Percentiles rank a stretch among this genome's conserved stretches.
These are phyloP conservation scores for Candida silvicultrix DNA, from an alignment of 805 yeast species.

Conservation along the genomic window DNA sequence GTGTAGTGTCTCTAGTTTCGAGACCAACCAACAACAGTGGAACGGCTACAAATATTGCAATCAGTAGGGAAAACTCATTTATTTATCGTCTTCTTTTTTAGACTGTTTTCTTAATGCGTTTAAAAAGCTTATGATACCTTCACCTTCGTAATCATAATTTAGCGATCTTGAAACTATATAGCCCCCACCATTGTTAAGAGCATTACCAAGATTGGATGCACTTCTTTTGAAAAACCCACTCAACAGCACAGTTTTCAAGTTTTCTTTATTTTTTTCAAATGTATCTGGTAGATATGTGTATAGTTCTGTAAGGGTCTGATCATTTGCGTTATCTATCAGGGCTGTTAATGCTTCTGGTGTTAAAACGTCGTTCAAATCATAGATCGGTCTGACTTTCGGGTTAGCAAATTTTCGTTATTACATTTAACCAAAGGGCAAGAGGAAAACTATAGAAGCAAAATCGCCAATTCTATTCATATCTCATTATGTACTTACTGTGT, in stretches of 20 bases:
- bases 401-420: constrained; percentile 3
- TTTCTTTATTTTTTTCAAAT: constrained; percentile 29
- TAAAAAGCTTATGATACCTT: constrained; percentile 47
- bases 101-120: constrained; percentile 31
- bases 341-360: constrained; percentile 8
- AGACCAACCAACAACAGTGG: too few relatives aligned
- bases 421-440: too few relatives aligned
- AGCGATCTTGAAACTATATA: constrained; percentile 41
- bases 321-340: constrained; percentile 19
- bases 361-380: constrained; percentile 14
- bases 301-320: constrained; percentile 26
- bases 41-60: too few relatives aligned
- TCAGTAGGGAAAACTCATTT: neutral
- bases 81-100: constrained; percentile 7
- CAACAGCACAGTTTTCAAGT: constrained; percentile 36
- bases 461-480: neutral
- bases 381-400: constrained; percentile 11
- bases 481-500: constrained; percentile 4
- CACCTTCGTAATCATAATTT: constrained; percentile 45
- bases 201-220: constrained; percentile 33
- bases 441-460: neutral
- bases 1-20: too few relatives aligned
- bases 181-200: constrained; percentile 41
- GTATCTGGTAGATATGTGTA: constrained; percentile 37
- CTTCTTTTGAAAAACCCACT: constrained; percentile 44